Conservation (phyloP, 192 early-diverging fungal species). For the Physocladia obscura region DNA sequence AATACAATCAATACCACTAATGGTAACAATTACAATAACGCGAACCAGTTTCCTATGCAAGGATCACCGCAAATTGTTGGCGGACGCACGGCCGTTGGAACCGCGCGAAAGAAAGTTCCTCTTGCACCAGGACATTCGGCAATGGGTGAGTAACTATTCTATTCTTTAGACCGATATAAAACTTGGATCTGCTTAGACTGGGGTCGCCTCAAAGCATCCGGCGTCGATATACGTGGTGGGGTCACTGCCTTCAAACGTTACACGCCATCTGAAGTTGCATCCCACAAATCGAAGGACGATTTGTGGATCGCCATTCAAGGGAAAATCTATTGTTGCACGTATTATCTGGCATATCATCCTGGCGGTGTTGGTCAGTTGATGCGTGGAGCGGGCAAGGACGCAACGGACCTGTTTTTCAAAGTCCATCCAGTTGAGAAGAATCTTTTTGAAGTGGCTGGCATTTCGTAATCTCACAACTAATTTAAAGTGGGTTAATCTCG, state of each 20-base stretch:
- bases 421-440: constrained; percentile 65
- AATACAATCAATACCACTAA: background rate
- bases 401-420: constrained; percentile 78
- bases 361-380: constrained; percentile 68
- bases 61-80: constrained; percentile 20
- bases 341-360: constrained; percentile 87
- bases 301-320: constrained; percentile 87
- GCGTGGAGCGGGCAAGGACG: constrained; percentile 86
- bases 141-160: background rate
- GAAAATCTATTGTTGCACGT: constrained; percentile 89
- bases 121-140: constrained; percentile 86
- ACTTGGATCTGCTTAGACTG: constrained; percentile 67
- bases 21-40: background rate
- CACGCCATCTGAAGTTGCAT: constrained; percentile 71
- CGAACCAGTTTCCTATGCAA: constrained; percentile 22
- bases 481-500: constrained; percentile 84
- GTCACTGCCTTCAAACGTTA: constrained; percentile 56
- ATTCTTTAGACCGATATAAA: background rate
- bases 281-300: constrained; percentile 76
- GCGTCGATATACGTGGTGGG: constrained; percentile 67
- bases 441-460: background rate
- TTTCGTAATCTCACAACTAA: too few species aligned
- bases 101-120: constrained; percentile 69
- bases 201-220: constrained; percentile 79
- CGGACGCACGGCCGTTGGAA: background rate